Conservation (phyloP, 495 filamentous ascomycete species). For the Neurospora africana region DNA sequence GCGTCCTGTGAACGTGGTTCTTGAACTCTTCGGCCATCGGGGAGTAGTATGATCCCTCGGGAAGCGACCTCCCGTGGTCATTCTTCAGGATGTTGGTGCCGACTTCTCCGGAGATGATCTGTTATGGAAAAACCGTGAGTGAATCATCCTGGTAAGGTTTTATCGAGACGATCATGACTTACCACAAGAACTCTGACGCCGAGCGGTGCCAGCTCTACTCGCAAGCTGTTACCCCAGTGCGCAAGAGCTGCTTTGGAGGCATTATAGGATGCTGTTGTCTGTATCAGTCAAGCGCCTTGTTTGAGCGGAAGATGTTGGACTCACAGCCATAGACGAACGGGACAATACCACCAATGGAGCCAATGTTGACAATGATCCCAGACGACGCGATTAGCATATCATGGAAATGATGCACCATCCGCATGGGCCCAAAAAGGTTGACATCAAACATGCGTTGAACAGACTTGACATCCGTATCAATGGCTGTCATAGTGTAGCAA, state of each 20-base stretch:
- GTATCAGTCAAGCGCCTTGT: neutral
- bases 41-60: neutral
- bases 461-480: neutral
- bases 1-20: neutral
- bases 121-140: neutral
- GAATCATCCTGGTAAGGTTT: fast-evolving
- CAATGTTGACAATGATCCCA: neutral
- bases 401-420: neutral
- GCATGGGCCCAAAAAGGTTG: neutral
- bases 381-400: neutral
- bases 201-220: neutral
- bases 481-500: neutral
- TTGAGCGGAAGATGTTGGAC: neutral
- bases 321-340: neutral
- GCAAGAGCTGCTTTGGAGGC: neutral
- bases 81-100: neutral
- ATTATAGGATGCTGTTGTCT: neutral
- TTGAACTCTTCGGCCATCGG: neutral
- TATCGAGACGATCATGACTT: fast-evolving
- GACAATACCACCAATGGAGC: neutral
- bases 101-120: neutral
- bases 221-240: neutral
- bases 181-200: neutral
- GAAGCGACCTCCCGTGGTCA: neutral
- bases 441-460: neutral